A percentile compares a stretch with the other conserved stretches of the same genome.
Evolutionary conservation across 2,329 filamentous ascomycete genomes (phyloP).

Genomic region (Aotearoamyces nothofagi): DNA sequence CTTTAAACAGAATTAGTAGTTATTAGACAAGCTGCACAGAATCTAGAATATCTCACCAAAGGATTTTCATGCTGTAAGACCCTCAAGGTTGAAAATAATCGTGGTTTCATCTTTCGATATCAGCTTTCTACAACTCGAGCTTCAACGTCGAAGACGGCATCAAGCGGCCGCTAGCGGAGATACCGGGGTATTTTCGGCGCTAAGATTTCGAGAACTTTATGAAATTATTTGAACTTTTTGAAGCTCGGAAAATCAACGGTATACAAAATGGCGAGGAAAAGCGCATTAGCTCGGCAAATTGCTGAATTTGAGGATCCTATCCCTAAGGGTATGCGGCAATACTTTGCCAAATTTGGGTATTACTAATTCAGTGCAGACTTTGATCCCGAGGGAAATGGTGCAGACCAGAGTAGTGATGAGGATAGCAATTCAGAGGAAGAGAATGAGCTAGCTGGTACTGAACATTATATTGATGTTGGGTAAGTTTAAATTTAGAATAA

Average conservation of each 20-base stretch:
- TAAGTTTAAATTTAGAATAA: slow-evolving; percentile 19
- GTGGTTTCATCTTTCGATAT: slow-evolving; percentile 19
- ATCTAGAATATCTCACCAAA: slow-evolving; percentile 38
- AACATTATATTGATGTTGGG: slow-evolving; percentile 75
- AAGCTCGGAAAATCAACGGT: too few relatives aligned
- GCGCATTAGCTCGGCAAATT: slow-evolving; percentile 39
- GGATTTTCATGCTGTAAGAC: slow-evolving; percentile 70
- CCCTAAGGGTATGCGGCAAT: slow-evolving; percentile 39
- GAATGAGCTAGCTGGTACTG: slow-evolving; percentile 48
- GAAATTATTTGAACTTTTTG: too few relatives aligned
- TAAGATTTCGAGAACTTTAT: too few relatives aligned
- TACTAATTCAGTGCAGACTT: slow-evolving; percentile 23
- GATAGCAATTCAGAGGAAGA: slow-evolving; percentile 31
- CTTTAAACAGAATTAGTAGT: too few relatives aligned
- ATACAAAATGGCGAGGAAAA: slow-evolving; percentile 31
- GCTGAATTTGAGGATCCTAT: slow-evolving; percentile 44
- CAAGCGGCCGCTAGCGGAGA: too few relatives aligned
- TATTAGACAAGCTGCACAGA: neutral
- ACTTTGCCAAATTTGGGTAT: too few relatives aligned
- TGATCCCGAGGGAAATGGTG: slow-evolving; percentile 22
- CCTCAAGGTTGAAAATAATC: slow-evolving; percentile 38
- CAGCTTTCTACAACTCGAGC: too few relatives aligned
- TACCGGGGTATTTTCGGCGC: too few relatives aligned
- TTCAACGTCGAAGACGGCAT: too few relatives aligned
- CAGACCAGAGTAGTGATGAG: slow-evolving; percentile 11